These are phyloP conservation scores for Talaromyces wortmannii DNA, from an alignment of 495 filamentous ascomycete genomes.

Conservation along the genomic window DNA sequence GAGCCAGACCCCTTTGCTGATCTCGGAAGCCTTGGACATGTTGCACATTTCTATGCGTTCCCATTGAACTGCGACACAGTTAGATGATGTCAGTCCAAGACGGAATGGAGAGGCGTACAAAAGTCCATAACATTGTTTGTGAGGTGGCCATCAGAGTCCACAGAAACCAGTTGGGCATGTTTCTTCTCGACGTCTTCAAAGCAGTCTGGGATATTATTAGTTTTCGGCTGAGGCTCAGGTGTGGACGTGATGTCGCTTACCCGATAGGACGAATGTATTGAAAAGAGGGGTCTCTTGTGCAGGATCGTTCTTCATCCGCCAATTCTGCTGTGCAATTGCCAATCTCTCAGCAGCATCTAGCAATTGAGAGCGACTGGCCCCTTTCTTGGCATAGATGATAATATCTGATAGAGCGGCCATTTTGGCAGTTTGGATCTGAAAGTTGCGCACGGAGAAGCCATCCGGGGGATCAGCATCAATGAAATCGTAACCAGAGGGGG, in stretches of 20 bases:
- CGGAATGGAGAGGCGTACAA: constrained; percentile 39
- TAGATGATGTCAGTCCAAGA: neutral
- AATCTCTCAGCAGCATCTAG: constrained; percentile 63
- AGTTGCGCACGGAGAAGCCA: constrained; percentile 84
- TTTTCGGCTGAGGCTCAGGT: constrained; percentile 1
- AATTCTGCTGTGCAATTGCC: constrained; percentile 66
- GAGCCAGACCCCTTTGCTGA: constrained; percentile 82
- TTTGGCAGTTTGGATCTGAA: constrained; percentile 93
- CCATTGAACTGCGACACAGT: constrained; percentile 53
- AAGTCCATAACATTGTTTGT: constrained; percentile 86
- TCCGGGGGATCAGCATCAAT: constrained; percentile 70
- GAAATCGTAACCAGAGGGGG: constrained; percentile 28
- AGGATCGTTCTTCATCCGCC: constrained; percentile 57
- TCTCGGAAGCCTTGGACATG: constrained; percentile 87
- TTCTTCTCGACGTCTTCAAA: constrained; percentile 70
- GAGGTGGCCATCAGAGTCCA: constrained; percentile 63
- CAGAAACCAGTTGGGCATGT: constrained; percentile 62
- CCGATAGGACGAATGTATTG: constrained; percentile 74
- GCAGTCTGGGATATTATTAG: constrained; percentile 38
- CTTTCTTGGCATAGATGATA: constrained; percentile 78
- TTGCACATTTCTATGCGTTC: constrained; percentile 87
- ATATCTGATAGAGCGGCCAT: constrained; percentile 84
- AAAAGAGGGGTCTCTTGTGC: constrained; percentile 55
- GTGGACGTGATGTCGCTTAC: constrained; percentile 32
- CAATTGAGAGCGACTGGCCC: constrained; percentile 44